These are phyloP conservation scores for Xylaria sp. DNA, from an alignment of 495 filamentous ascomycete species.

Conservation along the genomic window DNA sequence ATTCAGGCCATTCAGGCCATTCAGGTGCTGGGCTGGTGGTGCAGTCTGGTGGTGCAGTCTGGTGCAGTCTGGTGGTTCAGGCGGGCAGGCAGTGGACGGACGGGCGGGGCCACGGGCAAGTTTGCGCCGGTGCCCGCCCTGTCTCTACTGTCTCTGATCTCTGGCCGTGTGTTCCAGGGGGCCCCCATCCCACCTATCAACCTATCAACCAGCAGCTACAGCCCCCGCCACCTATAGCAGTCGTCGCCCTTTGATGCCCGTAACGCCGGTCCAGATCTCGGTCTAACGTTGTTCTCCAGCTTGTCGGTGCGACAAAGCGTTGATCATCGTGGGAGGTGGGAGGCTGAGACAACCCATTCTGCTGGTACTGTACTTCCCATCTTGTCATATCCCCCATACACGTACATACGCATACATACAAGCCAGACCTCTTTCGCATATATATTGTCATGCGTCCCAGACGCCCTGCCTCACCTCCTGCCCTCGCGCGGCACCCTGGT, in stretches of 20 bases:
- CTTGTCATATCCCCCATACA: too few relatives aligned
- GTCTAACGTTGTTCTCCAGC: not conserved
- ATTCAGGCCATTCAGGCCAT: too few relatives aligned
- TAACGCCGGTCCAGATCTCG: not conserved
- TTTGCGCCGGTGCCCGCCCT: slow-evolving; percentile 3
- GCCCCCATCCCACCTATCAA: too few relatives aligned
- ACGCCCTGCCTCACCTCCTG: not conserved
- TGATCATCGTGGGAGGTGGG: not conserved
- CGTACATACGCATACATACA: too few relatives aligned
- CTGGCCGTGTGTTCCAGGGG: too few relatives aligned
- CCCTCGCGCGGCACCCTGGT: not conserved
- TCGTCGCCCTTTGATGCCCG: not conserved
- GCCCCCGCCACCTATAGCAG: not conserved
- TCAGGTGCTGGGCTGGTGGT: not conserved
- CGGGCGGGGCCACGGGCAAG: not conserved
- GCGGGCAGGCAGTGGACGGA: too few relatives aligned
- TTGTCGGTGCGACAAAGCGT: not conserved
- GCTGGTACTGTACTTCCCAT: slow-evolving; percentile 2
- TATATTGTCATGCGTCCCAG: not conserved
- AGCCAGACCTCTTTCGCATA: not conserved
- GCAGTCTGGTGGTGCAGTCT: too few relatives aligned
- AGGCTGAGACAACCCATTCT: slow-evolving; percentile 3
- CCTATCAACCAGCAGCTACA: too few relatives aligned
- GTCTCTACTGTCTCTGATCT: not conserved
- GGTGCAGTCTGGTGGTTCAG: too few relatives aligned